These are phyloP conservation scores for Zygosaccharomyces bisporus DNA, from an alignment of 805 yeast species.

Conservation along the genomic window DNA sequence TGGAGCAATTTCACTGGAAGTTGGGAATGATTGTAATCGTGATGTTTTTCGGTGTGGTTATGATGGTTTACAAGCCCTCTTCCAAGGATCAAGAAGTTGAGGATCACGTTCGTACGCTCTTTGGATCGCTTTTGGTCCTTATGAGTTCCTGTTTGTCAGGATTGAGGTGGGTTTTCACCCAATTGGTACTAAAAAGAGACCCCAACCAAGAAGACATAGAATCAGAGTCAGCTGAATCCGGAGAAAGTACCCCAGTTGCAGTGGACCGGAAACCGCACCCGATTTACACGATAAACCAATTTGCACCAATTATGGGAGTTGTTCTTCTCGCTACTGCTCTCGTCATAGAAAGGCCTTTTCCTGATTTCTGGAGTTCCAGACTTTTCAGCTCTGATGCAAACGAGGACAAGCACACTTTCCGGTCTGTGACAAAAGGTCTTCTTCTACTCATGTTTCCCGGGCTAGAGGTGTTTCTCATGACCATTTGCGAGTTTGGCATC, in stretches of 20 bases:
- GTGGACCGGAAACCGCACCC: slow-evolving; percentile 63
- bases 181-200: slow-evolving; percentile 63
- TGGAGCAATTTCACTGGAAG: slow-evolving; percentile 70
- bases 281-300: slow-evolving; percentile 72
- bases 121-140: slow-evolving; percentile 74
- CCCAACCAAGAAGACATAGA: slow-evolving; percentile 36
- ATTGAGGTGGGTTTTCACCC: slow-evolving; percentile 92
- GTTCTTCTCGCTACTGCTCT: slow-evolving; percentile 60
- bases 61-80: slow-evolving; percentile 70
- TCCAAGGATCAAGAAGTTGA: slow-evolving; percentile 17
- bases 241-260: slow-evolving; percentile 12
- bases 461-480: slow-evolving; percentile 81
- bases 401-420: slow-evolving; percentile 5
- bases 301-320: slow-evolving; percentile 80
- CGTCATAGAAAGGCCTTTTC: slow-evolving; percentile 58
- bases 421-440: slow-evolving; percentile 49
- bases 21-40: slow-evolving; percentile 64
- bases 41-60: slow-evolving; percentile 78
- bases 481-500: slow-evolving; percentile 79
- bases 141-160: slow-evolving; percentile 82
- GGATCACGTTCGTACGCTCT: slow-evolving; percentile 20
- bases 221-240: not conserved
- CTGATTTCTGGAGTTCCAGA: slow-evolving; percentile 25
- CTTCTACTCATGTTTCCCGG: slow-evolving; percentile 75
- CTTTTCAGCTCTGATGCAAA: slow-evolving; percentile 21